A percentile compares a stretch with the other conserved stretches of the same genome.
These are phyloP conservation scores for Diaporthe vexans DNA, from an alignment of 2,329 filamentous ascomycete genomes.

Conservation along the genomic window DNA sequence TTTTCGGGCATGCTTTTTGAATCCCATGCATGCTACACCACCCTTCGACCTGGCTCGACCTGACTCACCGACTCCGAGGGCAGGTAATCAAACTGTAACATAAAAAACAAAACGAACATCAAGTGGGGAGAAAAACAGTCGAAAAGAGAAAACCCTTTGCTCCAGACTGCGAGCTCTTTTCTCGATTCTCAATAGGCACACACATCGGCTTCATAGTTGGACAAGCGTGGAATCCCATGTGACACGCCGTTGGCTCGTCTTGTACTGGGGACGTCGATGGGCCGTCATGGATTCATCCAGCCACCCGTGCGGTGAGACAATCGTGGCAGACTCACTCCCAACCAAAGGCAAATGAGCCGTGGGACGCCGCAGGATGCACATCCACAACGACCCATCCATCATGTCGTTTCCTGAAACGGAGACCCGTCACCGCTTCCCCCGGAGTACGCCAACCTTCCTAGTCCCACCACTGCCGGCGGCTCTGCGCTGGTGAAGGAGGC, in stretches of 20 bases:
- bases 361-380: slow-evolving; percentile 19
- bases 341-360: background rate
- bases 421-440: slow-evolving; percentile 12
- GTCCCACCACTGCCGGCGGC: slow-evolving; percentile 10
- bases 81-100: slow-evolving; percentile 8
- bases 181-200: background rate
- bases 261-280: slow-evolving; percentile 11
- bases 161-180: background rate
- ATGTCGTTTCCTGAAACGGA: slow-evolving; percentile 17
- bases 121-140: background rate
- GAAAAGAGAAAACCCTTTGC: background rate
- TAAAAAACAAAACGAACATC: slow-evolving; percentile 12
- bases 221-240: slow-evolving; percentile 3
- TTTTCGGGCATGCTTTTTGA: background rate
- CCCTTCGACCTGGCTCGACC: background rate
- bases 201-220: background rate
- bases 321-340: background rate
- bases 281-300: background rate
- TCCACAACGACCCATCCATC: slow-evolving; percentile 12
- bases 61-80: slow-evolving; percentile 1
- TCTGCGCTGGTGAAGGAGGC: background rate
- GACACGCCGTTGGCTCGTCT: background rate
- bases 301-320: slow-evolving; percentile 8
- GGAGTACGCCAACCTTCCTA: background rate
- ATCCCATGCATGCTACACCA: background rate